Conservation (phyloP, 805 yeast genomes). For the Maudiozyma bulderi region DNA sequence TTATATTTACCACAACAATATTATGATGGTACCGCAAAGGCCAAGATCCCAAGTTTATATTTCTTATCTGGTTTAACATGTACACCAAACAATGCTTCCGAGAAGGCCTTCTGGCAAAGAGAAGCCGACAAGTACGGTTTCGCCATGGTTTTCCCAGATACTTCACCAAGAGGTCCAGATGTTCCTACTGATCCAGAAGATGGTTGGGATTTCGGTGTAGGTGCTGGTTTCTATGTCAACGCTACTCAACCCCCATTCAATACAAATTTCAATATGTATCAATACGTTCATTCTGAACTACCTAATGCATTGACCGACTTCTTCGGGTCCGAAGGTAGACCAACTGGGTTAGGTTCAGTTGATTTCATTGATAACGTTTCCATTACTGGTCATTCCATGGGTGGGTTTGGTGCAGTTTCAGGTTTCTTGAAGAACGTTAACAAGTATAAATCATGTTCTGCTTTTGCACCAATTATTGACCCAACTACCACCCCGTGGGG, state of each 20-base stretch:
- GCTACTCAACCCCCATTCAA: slow-evolving; percentile 68
- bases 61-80: slow-evolving; percentile 88
- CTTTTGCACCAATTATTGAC: slow-evolving; percentile 83
- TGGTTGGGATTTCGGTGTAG: slow-evolving; percentile 83
- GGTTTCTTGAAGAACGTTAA: slow-evolving; percentile 54
- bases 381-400: slow-evolving; percentile 97
- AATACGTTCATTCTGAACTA: slow-evolving; percentile 70
- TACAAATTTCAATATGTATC: slow-evolving; percentile 74
- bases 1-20: slow-evolving; percentile 64
- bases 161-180: slow-evolving; percentile 83
- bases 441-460: slow-evolving; percentile 65
- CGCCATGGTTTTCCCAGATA: slow-evolving; percentile 89
- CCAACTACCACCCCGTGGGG: slow-evolving; percentile 85
- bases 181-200: slow-evolving; percentile 60
- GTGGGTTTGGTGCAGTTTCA: slow-evolving; percentile 87
- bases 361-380: slow-evolving; percentile 54
- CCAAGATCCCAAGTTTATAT: slow-evolving; percentile 58
- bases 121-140: slow-evolving; percentile 75
- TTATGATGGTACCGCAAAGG: slow-evolving; percentile 8
- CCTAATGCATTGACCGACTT: slow-evolving; percentile 38
- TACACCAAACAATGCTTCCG: slow-evolving; percentile 86
- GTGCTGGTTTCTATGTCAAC: slow-evolving; percentile 91
- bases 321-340: slow-evolving; percentile 17
- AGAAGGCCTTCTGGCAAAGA: slow-evolving; percentile 80
- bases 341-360: slow-evolving; percentile 33